Evolutionary conservation across 805 yeast genomes (phyloP), one percentile per base, ranked within the genome.

Genomic region (Maudiozyma barnettii): DNA sequence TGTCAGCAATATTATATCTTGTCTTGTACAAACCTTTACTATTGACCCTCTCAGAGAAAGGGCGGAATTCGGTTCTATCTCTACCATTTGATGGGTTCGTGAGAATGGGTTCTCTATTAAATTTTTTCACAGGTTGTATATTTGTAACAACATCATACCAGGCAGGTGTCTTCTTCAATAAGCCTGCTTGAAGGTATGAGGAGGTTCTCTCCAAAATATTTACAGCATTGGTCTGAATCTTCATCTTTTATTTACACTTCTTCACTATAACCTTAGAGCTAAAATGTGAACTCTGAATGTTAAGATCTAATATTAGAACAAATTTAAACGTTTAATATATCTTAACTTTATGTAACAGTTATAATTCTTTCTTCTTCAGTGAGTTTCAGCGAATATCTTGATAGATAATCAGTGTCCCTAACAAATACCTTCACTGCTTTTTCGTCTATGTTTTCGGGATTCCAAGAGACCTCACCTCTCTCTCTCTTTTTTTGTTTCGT

Each of bases 111-210:
- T 55, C 59, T 16, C 68, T 53, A 16, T 55, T 54, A 54, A 82
- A 74, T 54, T 79, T 78, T 50, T 75, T 75, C 39, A 76, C 70
- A 33, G 98, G 98, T 37, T 97, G 97, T 55, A 82, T 74, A 23
- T 81, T 74, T 4, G 86, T 85, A 14, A 93, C 88, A 5, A 85
- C 91, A 52, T 82, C 80, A 66, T 75, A 88, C 99, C 98, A 93
- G 1, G 82, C 82, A 1, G 99, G 99, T 58, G 84, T 82, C 30
- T 74, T 67, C 30, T 66, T 71, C 42, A 88, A 72, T n/a, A 82
- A 69, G 1, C 95, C 91, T 0, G 85, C 75, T 56, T 73, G 73
- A 52, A 91, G 68, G 56, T 81, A 81, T 49, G 83, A 81, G 1
- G 96, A 82, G 0, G 96, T 85, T 58, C 89, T 78, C 65, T 84